A percentile compares a stretch with the other conserved stretches of the same genome.
These are phyloP conservation scores for Fusarium sp. DNA, from an alignment of 2,329 filamentous ascomycete genomes.

Conservation along the genomic window DNA sequence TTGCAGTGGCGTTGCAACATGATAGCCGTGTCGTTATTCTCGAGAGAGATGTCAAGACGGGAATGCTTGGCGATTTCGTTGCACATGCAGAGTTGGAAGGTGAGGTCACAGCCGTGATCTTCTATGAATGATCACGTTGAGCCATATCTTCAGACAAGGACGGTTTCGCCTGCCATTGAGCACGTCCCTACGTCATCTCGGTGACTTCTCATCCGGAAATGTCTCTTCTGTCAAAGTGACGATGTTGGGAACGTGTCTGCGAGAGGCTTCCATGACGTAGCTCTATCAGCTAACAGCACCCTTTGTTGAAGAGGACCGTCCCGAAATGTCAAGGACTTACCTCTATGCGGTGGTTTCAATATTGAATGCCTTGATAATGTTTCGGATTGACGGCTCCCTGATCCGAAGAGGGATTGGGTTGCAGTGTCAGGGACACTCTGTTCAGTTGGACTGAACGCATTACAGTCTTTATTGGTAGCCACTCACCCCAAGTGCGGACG, in stretches of 20 bases:
- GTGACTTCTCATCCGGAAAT: constrained; percentile 2
- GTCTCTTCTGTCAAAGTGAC: background rate
- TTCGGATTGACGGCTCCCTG: constrained; percentile 30
- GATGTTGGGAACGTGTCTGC: background rate
- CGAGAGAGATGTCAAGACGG: constrained; percentile 67
- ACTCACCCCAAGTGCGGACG: constrained; percentile 14
- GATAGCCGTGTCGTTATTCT: constrained; percentile 71
- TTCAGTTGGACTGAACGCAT: constrained; percentile 9
- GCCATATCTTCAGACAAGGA: background rate
- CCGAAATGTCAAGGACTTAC: background rate
- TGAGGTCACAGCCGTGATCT: constrained; percentile 60
- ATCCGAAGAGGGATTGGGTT: constrained; percentile 29
- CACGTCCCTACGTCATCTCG: background rate
- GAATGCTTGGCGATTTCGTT: constrained; percentile 62
- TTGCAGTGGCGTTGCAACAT: constrained; percentile 74
- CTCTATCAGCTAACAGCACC: background rate
- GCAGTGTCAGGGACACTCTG: constrained; percentile 31
- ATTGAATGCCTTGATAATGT: background rate
- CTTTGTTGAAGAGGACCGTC: background rate
- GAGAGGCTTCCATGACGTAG: constrained; percentile 1
- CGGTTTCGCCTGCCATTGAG: background rate
- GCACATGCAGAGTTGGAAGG: constrained; percentile 57
- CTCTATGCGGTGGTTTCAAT: constrained; percentile 1
- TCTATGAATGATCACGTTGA: constrained; percentile 52
- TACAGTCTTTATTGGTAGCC: constrained; percentile 5